Conservation (phyloP, 2,329 filamentous ascomycete species). For the Colletotrichum cordylinicola region DNA sequence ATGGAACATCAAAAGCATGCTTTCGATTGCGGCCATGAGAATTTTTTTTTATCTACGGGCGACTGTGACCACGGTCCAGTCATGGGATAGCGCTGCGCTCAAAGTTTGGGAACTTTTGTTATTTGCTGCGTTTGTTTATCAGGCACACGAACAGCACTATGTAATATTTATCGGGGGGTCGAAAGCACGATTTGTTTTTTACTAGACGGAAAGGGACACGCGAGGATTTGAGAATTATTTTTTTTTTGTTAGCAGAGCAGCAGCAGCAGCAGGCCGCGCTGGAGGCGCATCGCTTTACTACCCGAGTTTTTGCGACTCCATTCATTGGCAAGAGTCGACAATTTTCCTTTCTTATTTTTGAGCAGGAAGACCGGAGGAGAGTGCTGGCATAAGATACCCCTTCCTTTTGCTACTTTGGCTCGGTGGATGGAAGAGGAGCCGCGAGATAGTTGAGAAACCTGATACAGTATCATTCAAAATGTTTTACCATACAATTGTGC, state of each 20-base stretch:
- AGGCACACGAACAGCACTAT: neutral
- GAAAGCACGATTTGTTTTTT: neutral
- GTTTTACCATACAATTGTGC: neutral
- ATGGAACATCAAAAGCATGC: slow-evolving; percentile 18
- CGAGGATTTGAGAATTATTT: neutral
- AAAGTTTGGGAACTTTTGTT: neutral
- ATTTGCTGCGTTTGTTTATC: no score
- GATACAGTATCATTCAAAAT: neutral
- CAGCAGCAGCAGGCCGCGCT: neutral
- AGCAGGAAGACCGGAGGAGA: neutral
- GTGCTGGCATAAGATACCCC: slow-evolving; percentile 13
- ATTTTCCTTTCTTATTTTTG: neutral
- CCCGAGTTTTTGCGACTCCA: neutral
- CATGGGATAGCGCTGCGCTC: slow-evolving; percentile 9
- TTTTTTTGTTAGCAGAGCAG: neutral
- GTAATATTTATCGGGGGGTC: neutral
- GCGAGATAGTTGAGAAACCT: neutral
- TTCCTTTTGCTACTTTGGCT: neutral
- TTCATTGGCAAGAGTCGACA: neutral
- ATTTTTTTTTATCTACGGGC: neutral
- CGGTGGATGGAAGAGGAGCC: neutral
- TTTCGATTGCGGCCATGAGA: slow-evolving; percentile 10
- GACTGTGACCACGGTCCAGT: neutral
- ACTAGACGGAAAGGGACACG: neutral
- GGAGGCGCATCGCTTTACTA: neutral